Percentiles rank a stretch among this genome's conserved stretches.
Evolutionary conservation across 2,329 filamentous ascomycete genomes (phyloP).

Genomic region (Colletotrichum zoysiae): DNA sequence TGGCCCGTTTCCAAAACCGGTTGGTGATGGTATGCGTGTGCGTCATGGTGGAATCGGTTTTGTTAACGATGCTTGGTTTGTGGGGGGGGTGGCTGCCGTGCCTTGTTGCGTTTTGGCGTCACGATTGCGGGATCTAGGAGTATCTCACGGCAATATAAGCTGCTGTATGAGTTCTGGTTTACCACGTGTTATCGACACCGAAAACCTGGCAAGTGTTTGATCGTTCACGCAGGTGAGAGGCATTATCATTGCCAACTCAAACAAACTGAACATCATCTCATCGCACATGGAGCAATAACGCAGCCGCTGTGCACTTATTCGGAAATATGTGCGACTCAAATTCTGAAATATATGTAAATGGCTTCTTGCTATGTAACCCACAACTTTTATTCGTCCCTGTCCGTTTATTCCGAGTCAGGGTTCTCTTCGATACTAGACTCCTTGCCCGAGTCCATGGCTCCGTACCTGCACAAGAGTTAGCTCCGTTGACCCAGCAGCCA

Average conservation of each 20-base stretch:
- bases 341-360: not conserved
- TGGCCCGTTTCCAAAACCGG: not conserved
- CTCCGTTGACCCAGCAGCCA: not conserved
- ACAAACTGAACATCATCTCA: constrained; percentile 30
- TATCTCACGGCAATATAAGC: not conserved
- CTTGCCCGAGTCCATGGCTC: constrained; percentile 33
- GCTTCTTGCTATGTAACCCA: not conserved
- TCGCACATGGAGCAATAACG: constrained; percentile 5
- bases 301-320: not conserved
- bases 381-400: constrained; percentile 19
- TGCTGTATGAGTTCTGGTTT: not conserved
- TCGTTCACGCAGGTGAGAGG: not conserved
- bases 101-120: not conserved
- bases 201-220: not conserved
- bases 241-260: constrained; percentile 16
- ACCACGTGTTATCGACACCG: not conserved
- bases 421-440: constrained; percentile 2
- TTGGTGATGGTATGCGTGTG: not conserved
- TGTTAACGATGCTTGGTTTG: not conserved
- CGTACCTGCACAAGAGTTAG: constrained; percentile 28
- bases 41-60: not conserved
- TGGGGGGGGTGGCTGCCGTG: not conserved
- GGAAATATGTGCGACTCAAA: not conserved
- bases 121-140: not conserved
- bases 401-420: not conserved